Evolutionary conservation across 768 basidiomycete genomes (phyloP), one percentile per base, ranked within the genome.

Genomic region (Podaxis rugospora): DNA sequence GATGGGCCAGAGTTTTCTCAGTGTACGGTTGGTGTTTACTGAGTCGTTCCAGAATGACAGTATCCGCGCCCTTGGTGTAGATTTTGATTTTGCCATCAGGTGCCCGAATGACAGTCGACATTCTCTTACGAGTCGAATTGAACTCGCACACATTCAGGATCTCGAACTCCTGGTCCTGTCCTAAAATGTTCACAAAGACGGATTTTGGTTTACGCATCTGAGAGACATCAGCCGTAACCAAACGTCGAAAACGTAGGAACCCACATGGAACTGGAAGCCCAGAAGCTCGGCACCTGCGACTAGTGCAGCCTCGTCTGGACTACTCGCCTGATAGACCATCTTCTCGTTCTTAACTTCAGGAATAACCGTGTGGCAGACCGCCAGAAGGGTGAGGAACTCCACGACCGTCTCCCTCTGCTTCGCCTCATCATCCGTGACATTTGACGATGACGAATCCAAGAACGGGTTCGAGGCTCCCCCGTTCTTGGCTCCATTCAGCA

Each of bases 361-460:
- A 67, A 98, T 98, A 66, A 99, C 97, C 0, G 97, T 98, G 70
- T 99, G 97, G 66, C 97, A 99, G 36, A 98, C 95, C 1, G 96
- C 90, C 53, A 98, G 80, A 21, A 98, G 79, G 0, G 89, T 85
- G 68, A 98, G 71, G 62, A 94, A 89, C 67, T 93, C 90, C 62
- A 77, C 73, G 47, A 90, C 72, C 18, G 87, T 79, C 36, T 83
- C 81, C 58, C 70, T 76, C 42, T 61, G 59, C n/a, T 55, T 55
- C 18, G 52, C 52, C 72, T 86, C 82, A 63, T 76, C 75, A 35
- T 71, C 72, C 55, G 67, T 70, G 37, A 65, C 62, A 9, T 66
- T 51, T n/a, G 68, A 68, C 9, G 66, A 56, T 32, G 66, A 64
- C 21, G 78, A 74, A 62, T 88, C 82, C 7, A 80, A 72, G 67